Conservation (phyloP, 768 basidiomycete species). For the Boletus sp. region DNA sequence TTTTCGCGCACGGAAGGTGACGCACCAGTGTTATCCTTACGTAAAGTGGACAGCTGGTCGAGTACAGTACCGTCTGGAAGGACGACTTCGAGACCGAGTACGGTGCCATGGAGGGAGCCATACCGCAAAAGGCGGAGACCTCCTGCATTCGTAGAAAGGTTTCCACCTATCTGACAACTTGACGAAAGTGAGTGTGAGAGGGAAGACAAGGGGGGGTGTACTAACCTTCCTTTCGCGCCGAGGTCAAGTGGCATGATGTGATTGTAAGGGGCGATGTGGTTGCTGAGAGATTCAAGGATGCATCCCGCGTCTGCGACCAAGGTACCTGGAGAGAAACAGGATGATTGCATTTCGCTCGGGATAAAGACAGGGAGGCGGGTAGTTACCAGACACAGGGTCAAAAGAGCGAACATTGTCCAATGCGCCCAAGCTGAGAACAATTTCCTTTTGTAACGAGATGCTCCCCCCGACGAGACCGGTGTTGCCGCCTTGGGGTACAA, state of each 20-base stretch:
- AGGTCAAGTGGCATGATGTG: constrained; percentile 97
- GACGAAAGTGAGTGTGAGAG: constrained; percentile 1
- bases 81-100: constrained; percentile 94
- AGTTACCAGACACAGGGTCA: constrained; percentile 75
- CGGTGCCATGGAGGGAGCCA: constrained; percentile 91
- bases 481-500: constrained; percentile 98
- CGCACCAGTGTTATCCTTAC: constrained; percentile 96
- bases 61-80: constrained; percentile 91
- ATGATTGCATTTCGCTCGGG: constrained; percentile 1
- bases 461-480: constrained; percentile 97
- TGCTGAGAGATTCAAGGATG: constrained; percentile 83
- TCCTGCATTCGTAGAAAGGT: constrained; percentile 95
- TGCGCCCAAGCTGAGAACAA: constrained; percentile 80
- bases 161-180: constrained; percentile 97
- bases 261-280: constrained; percentile 80
- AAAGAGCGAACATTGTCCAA: constrained; percentile 81
- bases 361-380: not conserved
- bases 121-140: constrained; percentile 93
- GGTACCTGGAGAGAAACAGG: constrained; percentile 53
- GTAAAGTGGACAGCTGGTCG: constrained; percentile 80
- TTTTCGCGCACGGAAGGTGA: not conserved
- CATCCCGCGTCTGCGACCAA: constrained; percentile 93
- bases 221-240: constrained; percentile 91
- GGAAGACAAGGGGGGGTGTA: not conserved
- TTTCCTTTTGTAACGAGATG: constrained; percentile 82